These are phyloP conservation scores for Catenaria anguillulae DNA, from an alignment of 371 early-diverging fungal species.

Conservation along the genomic window DNA sequence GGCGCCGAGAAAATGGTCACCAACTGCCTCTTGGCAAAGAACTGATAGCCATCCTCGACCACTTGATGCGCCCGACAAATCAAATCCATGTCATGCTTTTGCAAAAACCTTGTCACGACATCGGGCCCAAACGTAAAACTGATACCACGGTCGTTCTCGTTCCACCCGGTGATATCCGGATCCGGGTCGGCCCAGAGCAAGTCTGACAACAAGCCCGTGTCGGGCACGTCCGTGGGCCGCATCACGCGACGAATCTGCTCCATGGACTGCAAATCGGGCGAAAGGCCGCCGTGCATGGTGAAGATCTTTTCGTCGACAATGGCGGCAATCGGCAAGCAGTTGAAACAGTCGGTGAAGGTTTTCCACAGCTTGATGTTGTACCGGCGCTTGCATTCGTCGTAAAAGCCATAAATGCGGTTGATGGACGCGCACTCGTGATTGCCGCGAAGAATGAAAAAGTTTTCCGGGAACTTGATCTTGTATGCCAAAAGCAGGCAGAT, in stretches of 20 bases:
- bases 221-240: conserved; percentile 92
- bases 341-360: conserved; percentile 82
- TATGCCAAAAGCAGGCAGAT: conserved; percentile 86
- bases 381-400: conserved; percentile 91
- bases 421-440: conserved; percentile 98
- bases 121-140: conserved; percentile 79
- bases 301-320: conserved; percentile 87
- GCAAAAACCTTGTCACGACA: conserved; percentile 73
- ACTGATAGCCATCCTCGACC: conserved; percentile 93
- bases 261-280: conserved; percentile 70
- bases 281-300: conserved; percentile 93
- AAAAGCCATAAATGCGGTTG: conserved; percentile 87
- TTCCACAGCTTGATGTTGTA: conserved; percentile 89
- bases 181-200: conserved; percentile 95
- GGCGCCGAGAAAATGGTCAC: conserved; percentile 92
- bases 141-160: conserved; percentile 83
- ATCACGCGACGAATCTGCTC: conserved; percentile 74
- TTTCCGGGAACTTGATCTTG: conserved; percentile 94
- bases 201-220: conserved; percentile 83
- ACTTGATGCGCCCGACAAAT: conserved; percentile 94
- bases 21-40: conserved; percentile 80
- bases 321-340: conserved; percentile 85
- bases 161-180: conserved; percentile 59
- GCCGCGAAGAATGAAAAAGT: conserved; percentile 92
- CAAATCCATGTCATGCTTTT: conserved; percentile 78